Conservation (phyloP, 192 early-diverging fungal species). For the Coemansia sp. region DNA sequence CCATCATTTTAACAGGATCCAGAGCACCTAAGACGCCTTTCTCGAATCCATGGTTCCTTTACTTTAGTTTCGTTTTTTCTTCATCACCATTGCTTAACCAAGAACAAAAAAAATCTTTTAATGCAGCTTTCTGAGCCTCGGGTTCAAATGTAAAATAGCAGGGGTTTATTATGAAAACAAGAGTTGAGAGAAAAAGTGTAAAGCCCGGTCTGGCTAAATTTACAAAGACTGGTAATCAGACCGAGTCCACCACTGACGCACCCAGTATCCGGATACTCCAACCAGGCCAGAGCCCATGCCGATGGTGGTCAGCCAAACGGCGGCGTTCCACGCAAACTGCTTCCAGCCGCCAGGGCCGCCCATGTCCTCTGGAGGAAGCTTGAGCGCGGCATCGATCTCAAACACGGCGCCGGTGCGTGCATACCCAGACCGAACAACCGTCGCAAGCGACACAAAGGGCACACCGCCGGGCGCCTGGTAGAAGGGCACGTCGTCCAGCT, state of each 20-base stretch:
- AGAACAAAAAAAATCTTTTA: too few relatives aligned
- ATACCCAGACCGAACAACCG: constrained; percentile 40
- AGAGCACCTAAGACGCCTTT: not conserved
- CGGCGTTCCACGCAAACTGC: constrained; percentile 43
- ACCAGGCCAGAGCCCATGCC: constrained; percentile 47
- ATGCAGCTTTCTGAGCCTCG: too few relatives aligned
- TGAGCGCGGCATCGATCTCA: constrained; percentile 44
- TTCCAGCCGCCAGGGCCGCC: constrained; percentile 45
- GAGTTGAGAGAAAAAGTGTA: not conserved
- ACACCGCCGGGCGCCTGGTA: constrained; percentile 46
- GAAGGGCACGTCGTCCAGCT: constrained; percentile 46
- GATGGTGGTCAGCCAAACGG: constrained; percentile 48
- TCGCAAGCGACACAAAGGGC: constrained; percentile 47
- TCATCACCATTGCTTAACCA: too few relatives aligned
- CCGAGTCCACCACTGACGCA: constrained; percentile 54
- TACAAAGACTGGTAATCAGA: constrained; percentile 51
- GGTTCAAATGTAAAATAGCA: too few relatives aligned
- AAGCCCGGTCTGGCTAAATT: constrained; percentile 3
- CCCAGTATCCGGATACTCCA: constrained; percentile 49
- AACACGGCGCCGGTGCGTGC: constrained; percentile 51
- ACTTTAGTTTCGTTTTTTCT: too few relatives aligned
- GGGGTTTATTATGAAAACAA: not conserved
- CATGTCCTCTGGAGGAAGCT: constrained; percentile 29
- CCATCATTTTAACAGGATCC: constrained; percentile 15
- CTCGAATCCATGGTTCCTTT: not conserved